Base-by-base conservation (phyloP, 2,329 filamentous ascomycete species). In the Apiospora koreana region DNA sequence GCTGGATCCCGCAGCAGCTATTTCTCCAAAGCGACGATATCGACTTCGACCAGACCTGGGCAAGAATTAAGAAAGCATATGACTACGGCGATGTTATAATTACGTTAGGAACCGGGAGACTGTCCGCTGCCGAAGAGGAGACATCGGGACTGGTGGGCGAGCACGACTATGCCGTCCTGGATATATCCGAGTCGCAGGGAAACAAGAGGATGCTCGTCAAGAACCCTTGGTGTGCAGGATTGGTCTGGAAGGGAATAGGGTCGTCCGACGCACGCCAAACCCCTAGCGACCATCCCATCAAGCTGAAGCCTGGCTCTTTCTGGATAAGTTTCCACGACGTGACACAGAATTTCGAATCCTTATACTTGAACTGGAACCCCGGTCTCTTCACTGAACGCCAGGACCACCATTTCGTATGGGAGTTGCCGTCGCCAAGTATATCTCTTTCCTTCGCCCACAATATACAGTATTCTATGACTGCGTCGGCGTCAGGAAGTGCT, bases 291-390 rank as follows among this genome's bases (percentile, higher is more conserved):
- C 76, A 78, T 66, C 78, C 80, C 9, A 72, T 76, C 69, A 79
- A 79, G 67, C 76, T 81, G 25, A 80, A 82, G 38, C 91, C 92
- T 0, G 94, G 94, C n/a, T 94, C 92, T 0, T 97, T 97, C 78
- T 98, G 96, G 95, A 97, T 98, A 82, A 90, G 92, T 31, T 89
- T 96, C 38, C 93, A 97, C 75, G 93, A 94, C 73, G 90, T 98
- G 4, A 88, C 94, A 45, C 94, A 97, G 76, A 91, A 97, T 78
- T 99, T 98, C 73, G 94, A 98, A 79, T 97, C 95, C 23, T 89
- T 99, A 74, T 99, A 98, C 80, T 86, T 99, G 69, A 99, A 98
- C 81, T 99, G 96, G 96, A 98, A 97, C 74, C 95, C 96, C 0
- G 87, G 88, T 0, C 84, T 97, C 0, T 99, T 99, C 81, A 84